Evolutionary conservation across 352 stramenopile species (phyloP).

Genomic region (Globisporangium heterothallicum): DNA sequence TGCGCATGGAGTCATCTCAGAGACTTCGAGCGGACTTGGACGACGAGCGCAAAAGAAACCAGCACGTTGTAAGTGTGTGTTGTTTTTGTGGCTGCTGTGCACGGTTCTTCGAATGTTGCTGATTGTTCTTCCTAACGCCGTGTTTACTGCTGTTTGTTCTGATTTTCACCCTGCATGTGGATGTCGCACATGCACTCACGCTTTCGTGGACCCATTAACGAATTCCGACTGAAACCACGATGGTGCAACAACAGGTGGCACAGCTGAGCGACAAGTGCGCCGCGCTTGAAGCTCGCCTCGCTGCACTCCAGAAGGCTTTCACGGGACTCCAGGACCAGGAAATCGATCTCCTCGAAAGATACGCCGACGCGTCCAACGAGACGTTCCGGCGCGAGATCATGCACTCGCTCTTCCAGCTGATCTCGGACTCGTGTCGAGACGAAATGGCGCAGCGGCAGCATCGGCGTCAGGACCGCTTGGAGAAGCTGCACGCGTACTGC

Average conservation of each 20-base stretch:
- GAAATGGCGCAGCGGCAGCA: constrained; percentile 23
- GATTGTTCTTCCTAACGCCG: background rate
- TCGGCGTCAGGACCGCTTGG: constrained; percentile 24
- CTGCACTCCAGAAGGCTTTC: constrained; percentile 22
- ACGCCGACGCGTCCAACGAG: constrained; percentile 19
- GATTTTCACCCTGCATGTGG: background rate
- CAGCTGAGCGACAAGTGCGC: constrained; percentile 40
- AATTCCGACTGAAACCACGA: background rate
- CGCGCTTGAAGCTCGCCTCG: constrained; percentile 31
- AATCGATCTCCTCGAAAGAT: constrained; percentile 32
- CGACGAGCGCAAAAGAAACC: constrained; percentile 37
- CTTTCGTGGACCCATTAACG: constrained; percentile 1
- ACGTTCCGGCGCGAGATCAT: constrained; percentile 17
- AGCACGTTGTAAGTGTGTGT: constrained; percentile 27
- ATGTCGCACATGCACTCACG: background rate
- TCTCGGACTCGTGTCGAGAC: constrained; percentile 21
- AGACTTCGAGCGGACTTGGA: constrained; percentile 43
- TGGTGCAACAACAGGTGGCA: constrained; percentile 24
- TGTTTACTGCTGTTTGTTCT: background rate
- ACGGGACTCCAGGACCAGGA: constrained; percentile 24
- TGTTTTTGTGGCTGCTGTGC: background rate
- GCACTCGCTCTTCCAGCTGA: constrained; percentile 18
- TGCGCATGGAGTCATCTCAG: constrained; percentile 38
- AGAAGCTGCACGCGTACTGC: constrained; percentile 53
- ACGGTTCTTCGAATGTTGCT: background rate